Base-by-base conservation (phyloP, 768 basidiomycete species). In the Pseudohyphozyma bogoriensis region DNA sequence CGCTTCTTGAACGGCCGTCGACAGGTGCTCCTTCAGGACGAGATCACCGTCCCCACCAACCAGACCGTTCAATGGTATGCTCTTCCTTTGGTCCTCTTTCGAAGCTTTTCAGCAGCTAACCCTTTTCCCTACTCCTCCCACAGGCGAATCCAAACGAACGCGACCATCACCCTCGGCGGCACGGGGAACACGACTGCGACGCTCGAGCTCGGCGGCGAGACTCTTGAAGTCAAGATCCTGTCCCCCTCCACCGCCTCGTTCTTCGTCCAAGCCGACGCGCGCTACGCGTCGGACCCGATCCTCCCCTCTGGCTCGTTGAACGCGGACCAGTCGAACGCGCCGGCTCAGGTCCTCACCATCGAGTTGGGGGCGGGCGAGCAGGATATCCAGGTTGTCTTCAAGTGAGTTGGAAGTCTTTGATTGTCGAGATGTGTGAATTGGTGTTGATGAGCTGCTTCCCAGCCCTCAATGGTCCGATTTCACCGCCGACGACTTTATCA, bases 141-240 rank as follows among this genome's bases (percentile, higher is more conserved):
- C 62, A 95, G 93, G 93, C 83, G 89, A 50, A 87, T 88, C 79
- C 91, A 97, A 74, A 96, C 93, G 58, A 97, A 97, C 74, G 92
- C 93, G 15, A 89, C 89, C 5, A 70, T 80, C 62, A 57, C 73
- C 20, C 73, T 89, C 39, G 68, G 72, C 58, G 69, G 75, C 55
- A 74, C n/a, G n/a, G n/a, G 73, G 55, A 83, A 84, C 35, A 81
- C 79, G 6, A 80, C 83, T 1, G 93, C 90, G 1, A 88, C 84
- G 5, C 77, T 99, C 63, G 76, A 74, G 10, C 80, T 92, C 53
- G 86, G 80, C 46, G 83, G 80, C 33, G 75, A 87, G 73, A 84
- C 80, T 44, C 74, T 89, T 76, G 71, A 76, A 55, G 81, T 89
- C 62, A 71, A 78, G 42, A 71, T 89, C 59, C 83, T 82, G 67